Evolutionary conservation across 2,329 filamentous ascomycete genomes (phyloP), one percentile per base, ranked within the genome.

Genomic region (Fusarium siculi): DNA sequence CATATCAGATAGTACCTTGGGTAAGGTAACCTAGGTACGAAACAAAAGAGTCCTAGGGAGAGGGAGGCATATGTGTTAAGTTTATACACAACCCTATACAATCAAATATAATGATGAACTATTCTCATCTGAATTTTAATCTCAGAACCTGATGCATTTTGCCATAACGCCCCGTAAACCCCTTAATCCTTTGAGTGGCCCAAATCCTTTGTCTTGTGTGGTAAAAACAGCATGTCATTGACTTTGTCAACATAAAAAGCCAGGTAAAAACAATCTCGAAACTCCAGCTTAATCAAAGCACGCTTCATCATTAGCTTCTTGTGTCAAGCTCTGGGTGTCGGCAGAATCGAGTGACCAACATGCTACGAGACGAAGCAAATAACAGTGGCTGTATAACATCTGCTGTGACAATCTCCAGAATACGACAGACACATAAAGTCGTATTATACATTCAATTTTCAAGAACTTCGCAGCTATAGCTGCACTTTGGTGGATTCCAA

Each of bases 221-320:
- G 42, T 28, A n/a, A 54, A 58, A 73, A 61, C 49, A 54, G 52
- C 53, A 68, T 63, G 47, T 66, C 53, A 66, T 72, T 60, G 66
- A 72, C 68, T 54, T 58, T 65, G 46, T 46, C 49, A 37, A 40
- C 49, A 54, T 58, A 62, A 58, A 67, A 57, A 73, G 74, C 62
- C 58, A 74, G 67, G 30, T 67, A 76, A 76, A 78, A 75, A 73
- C 66, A 76, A 75, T 76, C 72, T 77, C 70, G 70, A 73, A 77
- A 79, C 76, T 72, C 77, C 78, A 75, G 63, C 70, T 74, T 60
- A 70, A 73, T 63, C 70, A 75, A 76, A 70, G 57, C 68, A 66
- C 68, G 28, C 52, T 58, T 76, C 68, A 53, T 75, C 61, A 74
- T 72, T 74, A 55, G 58, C 71, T 59, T 58, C 64, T 50, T 52